Conservation (phyloP, 805 yeast genomes). For the Dipodascopsis uninucleata region DNA sequence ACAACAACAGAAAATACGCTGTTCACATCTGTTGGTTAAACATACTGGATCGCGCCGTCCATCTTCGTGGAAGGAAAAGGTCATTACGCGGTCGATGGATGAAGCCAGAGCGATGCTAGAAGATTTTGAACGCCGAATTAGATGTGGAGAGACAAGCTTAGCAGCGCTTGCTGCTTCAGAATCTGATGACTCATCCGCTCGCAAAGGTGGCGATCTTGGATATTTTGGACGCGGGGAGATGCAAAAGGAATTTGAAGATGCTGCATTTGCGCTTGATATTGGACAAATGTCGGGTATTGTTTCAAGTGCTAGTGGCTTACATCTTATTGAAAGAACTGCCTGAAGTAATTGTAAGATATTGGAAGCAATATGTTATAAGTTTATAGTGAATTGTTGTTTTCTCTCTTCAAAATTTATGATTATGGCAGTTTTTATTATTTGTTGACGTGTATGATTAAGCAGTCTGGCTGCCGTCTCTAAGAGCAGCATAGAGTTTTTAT, state of each 20-base stretch:
- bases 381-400: background rate
- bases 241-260: conserved; percentile 93
- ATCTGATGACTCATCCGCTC: conserved; percentile 83
- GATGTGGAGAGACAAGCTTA: conserved; percentile 61
- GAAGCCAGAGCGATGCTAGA: conserved; percentile 67
- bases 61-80: conserved; percentile 79
- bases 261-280: conserved; percentile 73
- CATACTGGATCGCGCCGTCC: conserved; percentile 85
- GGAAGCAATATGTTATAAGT: too few species aligned
- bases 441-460: too few species aligned
- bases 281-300: conserved; percentile 82
- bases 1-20: conserved; percentile 54
- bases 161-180: conserved; percentile 74
- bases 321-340: conserved; percentile 80
- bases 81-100: conserved; percentile 74
- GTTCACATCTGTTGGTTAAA: conserved; percentile 77
- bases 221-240: conserved; percentile 83
- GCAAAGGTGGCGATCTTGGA: conserved; percentile 90
- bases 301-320: conserved; percentile 89
- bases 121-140: conserved; percentile 54
- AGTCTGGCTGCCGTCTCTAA: too few species aligned
- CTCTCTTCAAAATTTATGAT: too few species aligned
- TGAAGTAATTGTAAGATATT: too few species aligned
- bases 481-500: too few species aligned
- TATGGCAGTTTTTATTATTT: too few species aligned